Evolutionary conservation across 805 yeast species (phyloP), one percentile per base, ranked within the genome.

Genomic region (Hermanozyma aechmeae): DNA sequence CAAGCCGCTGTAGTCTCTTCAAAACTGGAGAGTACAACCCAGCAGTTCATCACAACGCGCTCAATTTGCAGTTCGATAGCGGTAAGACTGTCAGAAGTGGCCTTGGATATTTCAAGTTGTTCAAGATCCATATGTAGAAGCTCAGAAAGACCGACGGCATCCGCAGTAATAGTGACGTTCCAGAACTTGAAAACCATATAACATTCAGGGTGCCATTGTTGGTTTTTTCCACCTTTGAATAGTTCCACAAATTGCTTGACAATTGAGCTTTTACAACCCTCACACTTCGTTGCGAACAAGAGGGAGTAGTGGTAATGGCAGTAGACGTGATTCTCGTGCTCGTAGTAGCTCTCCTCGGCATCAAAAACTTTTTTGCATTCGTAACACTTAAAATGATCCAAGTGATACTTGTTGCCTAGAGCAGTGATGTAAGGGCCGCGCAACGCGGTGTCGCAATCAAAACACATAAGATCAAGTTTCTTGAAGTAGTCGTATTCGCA

Each of bases 181-280:
- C 98, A 92, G 47, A 85, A 87, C 53, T 87, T 87, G 61, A 82
- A 87, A 27, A 92, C 93, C 86, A 93, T 93, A 50, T 86, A 92
- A 61, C 99, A 92, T 51, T 93, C 97, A 2, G 96, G 97, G 56
- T 92, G 99, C 99, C 99, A 92, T 50, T 85, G 94, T 52, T 87
- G 95, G 34, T 82, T 79, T 42, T 79, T 71, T 14, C 96, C 96
- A 28, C 96, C 95, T 42, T 92, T 69, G 36, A 76, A 83, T 25
- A 89, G 75, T 53, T 89, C 96, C 21, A 89, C 95, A 53, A 86
- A 92, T 50, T 92, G 97, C 49, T 86, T 86, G 21, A 93, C 71
- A 29, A 93, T 92, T 2, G 96, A 83, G 21, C 83, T 78, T 33
- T 77, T 71, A 58, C 99, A 92, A 18, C 97, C 96, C 58, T 84